Evolutionary conservation across 1,284 basidiomycete species (phyloP).

Genomic region (Leccinum fallax): DNA sequence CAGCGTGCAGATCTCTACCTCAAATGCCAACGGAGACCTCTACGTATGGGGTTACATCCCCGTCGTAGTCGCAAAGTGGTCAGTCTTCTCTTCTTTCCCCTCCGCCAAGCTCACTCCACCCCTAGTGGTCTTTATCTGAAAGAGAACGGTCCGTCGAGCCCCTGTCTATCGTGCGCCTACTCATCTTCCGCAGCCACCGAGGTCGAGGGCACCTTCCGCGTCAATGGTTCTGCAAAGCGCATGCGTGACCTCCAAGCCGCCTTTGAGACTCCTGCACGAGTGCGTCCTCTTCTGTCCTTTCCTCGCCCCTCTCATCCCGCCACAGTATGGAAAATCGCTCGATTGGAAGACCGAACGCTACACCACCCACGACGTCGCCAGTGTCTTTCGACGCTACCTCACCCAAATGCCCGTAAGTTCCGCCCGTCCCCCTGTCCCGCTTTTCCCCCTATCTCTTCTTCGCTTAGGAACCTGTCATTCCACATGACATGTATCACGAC

Average conservation of each 20-base stretch:
- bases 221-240: constrained; percentile 90
- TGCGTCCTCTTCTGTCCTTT: constrained; percentile 43
- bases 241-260: constrained; percentile 93
- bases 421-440: constrained; percentile 18
- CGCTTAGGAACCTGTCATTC: constrained; percentile 87
- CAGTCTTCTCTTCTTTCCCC: constrained; percentile 37
- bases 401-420: constrained; percentile 91
- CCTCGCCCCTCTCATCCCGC: constrained; percentile 3
- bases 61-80: constrained; percentile 97
- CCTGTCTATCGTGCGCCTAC: not conserved
- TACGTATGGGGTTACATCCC: constrained; percentile 96
- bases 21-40: constrained; percentile 77
- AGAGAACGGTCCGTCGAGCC: constrained; percentile 66
- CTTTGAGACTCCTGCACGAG: constrained; percentile 88
- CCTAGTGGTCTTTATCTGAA: constrained; percentile 86
- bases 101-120: constrained; percentile 5
- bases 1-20: constrained; percentile 94
- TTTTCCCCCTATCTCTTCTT: constrained; percentile 7
- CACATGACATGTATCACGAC: constrained; percentile 83
- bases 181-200: constrained; percentile 70
- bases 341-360: constrained; percentile 87
- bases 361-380: constrained; percentile 95
- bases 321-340: constrained; percentile 88
- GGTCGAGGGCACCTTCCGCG: constrained; percentile 94
- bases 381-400: constrained; percentile 93